Percentiles rank a stretch among this genome's conserved stretches.
phyloP scores from a whole-genome alignment of 169 alveolate species.

The Plasmodium knowlesi region DNA sequence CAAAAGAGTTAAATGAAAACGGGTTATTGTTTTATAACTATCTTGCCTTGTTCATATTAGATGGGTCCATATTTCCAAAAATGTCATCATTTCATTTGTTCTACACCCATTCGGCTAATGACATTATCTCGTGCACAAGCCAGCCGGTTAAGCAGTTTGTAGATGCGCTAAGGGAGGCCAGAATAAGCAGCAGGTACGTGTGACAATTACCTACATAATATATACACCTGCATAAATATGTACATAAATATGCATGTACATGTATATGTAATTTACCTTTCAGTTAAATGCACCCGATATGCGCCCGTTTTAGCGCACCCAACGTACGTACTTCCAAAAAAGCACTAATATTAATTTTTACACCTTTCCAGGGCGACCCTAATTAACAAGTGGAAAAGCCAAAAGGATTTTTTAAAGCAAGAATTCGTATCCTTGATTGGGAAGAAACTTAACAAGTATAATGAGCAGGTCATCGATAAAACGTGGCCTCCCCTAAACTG shows the following conservation, averaged over 20 bases:
- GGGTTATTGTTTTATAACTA: conserved; percentile 44
- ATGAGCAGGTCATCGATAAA: conserved; percentile 14
- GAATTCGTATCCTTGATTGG: conserved; percentile 54
- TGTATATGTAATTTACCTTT: background rate
- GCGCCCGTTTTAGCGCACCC: background rate
- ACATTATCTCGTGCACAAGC: conserved; percentile 29
- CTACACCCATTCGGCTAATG: conserved; percentile 45
- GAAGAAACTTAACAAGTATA: conserved; percentile 10
- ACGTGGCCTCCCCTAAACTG: conserved; percentile 61
- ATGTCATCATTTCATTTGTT: conserved; percentile 29
- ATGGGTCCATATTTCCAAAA: conserved; percentile 72
- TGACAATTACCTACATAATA: background rate
- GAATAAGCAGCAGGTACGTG: conserved; percentile 45
- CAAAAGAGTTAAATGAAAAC: conserved; percentile 64
- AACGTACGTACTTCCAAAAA: background rate
- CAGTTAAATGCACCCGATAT: background rate
- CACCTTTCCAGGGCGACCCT: conserved; percentile 11
- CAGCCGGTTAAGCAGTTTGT: conserved; percentile 40
- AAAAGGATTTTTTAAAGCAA: conserved; percentile 34
- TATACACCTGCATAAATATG: background rate
- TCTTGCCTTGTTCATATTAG: conserved; percentile 65
- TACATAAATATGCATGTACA: background rate
- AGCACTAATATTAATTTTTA: background rate
- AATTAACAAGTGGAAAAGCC: conserved; percentile 44
- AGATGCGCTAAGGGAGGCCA: conserved; percentile 22